Base-by-base conservation (phyloP, 139 green algal species). In the Auxenochlorella pyrenoidosa region DNA sequence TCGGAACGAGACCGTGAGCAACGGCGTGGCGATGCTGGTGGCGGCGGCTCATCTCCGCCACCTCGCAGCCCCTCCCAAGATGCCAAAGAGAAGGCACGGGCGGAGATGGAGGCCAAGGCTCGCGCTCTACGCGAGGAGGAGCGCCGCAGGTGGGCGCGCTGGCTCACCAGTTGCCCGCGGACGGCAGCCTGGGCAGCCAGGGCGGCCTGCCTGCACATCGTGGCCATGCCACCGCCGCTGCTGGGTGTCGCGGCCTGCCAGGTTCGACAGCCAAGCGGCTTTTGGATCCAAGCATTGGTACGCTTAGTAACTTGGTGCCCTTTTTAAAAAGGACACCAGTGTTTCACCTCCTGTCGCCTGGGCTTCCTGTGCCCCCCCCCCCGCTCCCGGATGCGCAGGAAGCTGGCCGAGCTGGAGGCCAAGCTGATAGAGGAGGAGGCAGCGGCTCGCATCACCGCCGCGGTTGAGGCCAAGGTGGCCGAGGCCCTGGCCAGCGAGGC, bases 381-480 rank as follows among this genome's bases (percentile, higher is more conserved):
- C 34, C 21, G 28, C 19, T 18, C 34, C 40, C 10, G 47, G 8
- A 54, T 54, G 8, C n/a, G 24, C 84, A 91, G 81, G 76, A 83
- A 85, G 24, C 76, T 83, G 43, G 76, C 76, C 24, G 82, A 90
- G 82, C 70, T 90, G 34, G 91, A 92, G 88, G 88, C 78, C 26
- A 81, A 79, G 77, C 87, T 95, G 82, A 80, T 92, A 12, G 87
- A 88, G 38, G 89, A 93, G 76, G 92, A 95, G 88, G 78, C 85
- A 28, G 90, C 54, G 13, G 75, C 79, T 24, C 87, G 89, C 10
- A 63, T 95, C 38, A 85, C 75, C 3, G 75, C 70, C 4, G 47
- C 58, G 72, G 80, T 95, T 22, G 88, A 95, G 89, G 88, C 81
- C 65, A 83, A 87, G n/a, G 93, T 95, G 19, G 70, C 84, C 15